Percentiles rank a stretch among this genome's conserved stretches.
Conservation (phyloP, 106 monocot genomes). For the Dactylorhiza incarnata region DNA sequence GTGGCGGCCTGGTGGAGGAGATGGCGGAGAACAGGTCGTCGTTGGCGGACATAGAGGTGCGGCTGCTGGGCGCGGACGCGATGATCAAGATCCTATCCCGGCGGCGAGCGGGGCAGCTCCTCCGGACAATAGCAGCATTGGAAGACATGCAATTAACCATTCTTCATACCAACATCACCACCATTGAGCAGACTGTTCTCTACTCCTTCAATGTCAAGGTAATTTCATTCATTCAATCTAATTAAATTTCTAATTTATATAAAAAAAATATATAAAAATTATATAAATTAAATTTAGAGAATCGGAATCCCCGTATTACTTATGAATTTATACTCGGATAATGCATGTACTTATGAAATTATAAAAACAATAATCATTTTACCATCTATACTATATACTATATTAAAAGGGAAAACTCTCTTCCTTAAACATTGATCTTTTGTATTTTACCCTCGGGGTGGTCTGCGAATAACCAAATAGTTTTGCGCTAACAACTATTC, state of each 20-base stretch:
- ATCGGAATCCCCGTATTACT: too few relatives aligned
- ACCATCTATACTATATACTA: too few relatives aligned
- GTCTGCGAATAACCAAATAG: too few relatives aligned
- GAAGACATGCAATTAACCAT: constrained; percentile 76
- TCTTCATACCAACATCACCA: constrained; percentile 78
- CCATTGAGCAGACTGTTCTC: constrained; percentile 85
- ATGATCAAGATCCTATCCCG: constrained; percentile 74
- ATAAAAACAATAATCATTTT: too few relatives aligned
- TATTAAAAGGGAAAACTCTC: too few relatives aligned
- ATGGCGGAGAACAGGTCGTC: constrained; percentile 63
- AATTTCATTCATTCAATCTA: background rate
- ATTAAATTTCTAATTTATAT: background rate
- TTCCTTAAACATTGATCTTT: too few relatives aligned
- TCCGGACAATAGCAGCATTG: constrained; percentile 61
- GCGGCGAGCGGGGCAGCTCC: constrained; percentile 53
- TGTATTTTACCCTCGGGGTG: too few relatives aligned
- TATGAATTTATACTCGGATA: too few relatives aligned
- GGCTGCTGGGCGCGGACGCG: constrained; percentile 49
- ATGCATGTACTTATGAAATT: too few relatives aligned
- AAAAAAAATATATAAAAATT: background rate
- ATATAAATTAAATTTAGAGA: too few relatives aligned
- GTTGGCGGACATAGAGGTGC: constrained; percentile 70
- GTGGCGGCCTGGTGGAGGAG: constrained; percentile 33
- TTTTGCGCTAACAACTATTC: too few relatives aligned
- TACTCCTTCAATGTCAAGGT: constrained; percentile 96